Conservation (phyloP, 2,329 filamentous ascomycete genomes). For the Tolypocladium cylindrosporum region DNA sequence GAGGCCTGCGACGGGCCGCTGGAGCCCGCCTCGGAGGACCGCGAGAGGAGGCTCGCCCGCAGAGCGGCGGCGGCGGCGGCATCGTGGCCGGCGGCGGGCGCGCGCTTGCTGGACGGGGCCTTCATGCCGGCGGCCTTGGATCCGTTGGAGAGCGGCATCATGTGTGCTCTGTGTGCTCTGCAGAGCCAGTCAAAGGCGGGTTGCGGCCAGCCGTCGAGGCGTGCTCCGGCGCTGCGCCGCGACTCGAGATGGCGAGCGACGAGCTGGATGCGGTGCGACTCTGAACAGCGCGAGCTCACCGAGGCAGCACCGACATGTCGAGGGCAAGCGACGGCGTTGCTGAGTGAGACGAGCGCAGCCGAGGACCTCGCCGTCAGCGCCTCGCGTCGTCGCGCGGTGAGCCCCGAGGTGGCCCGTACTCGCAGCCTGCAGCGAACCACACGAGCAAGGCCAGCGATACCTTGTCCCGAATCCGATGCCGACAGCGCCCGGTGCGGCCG, state of each 20-base stretch:
- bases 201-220: neutral
- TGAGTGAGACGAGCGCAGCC: neutral
- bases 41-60: conserved; percentile 44
- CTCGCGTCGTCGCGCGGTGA: neutral
- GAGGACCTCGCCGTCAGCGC: neutral
- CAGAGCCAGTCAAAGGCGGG: too few species aligned
- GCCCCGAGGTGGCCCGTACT: neutral
- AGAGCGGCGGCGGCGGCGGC: conserved; percentile 42
- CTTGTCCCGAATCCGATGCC: neutral
- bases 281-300: neutral
- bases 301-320: neutral
- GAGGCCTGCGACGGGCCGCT: conserved; percentile 35
- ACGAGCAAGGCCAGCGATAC: neutral
- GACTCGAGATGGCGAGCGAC: neutral
- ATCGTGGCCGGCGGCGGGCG: conserved; percentile 38
- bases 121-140: neutral
- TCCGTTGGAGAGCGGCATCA: neutral
- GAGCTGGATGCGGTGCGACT: neutral
- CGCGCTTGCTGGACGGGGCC: conserved; percentile 24
- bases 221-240: neutral
- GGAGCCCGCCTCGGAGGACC: conserved; percentile 38
- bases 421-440: neutral
- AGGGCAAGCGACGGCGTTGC: neutral
- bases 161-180: too few species aligned
- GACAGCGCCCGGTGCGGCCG: neutral